A percentile compares a stretch with the other conserved stretches of the same genome.
Conservation (phyloP, 176 grass and related monocot species). For the Zizania latifolia region DNA sequence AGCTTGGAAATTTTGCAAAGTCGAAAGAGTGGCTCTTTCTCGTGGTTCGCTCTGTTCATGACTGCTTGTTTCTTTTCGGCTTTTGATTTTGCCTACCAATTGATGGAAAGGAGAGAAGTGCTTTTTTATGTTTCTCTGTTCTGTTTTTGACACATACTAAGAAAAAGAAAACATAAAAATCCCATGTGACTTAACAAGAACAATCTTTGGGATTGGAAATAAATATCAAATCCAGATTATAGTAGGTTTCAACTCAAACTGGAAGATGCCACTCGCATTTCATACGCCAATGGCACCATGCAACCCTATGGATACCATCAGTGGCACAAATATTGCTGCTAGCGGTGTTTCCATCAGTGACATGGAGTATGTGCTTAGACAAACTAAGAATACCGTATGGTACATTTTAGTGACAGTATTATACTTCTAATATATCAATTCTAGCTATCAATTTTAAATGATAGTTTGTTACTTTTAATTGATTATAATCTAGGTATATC, state of each 20-base stretch:
- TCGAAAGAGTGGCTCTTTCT: slow-evolving; percentile 47
- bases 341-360: too few species aligned
- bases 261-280: not conserved
- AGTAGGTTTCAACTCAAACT: not conserved
- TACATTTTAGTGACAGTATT: too few species aligned
- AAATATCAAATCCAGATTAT: not conserved
- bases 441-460: too few species aligned
- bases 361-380: too few species aligned
- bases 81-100: not conserved
- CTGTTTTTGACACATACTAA: not conserved
- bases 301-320: not conserved
- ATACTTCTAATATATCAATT: too few species aligned
- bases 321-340: not conserved
- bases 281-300: not conserved
- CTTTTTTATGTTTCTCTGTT: not conserved
- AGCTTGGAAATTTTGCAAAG: slow-evolving; percentile 45
- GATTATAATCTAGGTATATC: too few species aligned
- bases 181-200: not conserved
- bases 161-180: not conserved
- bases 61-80: not conserved
- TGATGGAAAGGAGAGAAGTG: not conserved
- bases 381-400: too few species aligned
- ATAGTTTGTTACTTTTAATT: too few species aligned
- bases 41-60: slow-evolving; percentile 42
- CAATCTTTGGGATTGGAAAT: not conserved